These are phyloP conservation scores for Hymenoscyphus albidus DNA, from an alignment of 2,329 filamentous ascomycete genomes.

Conservation along the genomic window DNA sequence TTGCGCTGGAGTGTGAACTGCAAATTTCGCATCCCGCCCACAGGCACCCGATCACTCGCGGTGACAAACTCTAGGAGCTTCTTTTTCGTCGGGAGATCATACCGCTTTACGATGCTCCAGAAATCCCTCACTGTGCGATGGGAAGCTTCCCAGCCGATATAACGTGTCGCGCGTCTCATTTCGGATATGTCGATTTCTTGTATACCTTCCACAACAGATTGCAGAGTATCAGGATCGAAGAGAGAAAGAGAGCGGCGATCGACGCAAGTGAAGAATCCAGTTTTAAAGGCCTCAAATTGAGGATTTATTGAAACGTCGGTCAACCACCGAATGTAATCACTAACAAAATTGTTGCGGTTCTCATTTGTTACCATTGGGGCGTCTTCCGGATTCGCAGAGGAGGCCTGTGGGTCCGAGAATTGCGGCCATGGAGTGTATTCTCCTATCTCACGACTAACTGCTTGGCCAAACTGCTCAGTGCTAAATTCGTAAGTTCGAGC, in stretches of 20 bases:
- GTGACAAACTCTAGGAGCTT: slow-evolving; percentile 91
- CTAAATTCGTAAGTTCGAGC: slow-evolving; percentile 85
- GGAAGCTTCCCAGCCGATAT: slow-evolving; percentile 72
- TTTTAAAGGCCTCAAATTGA: slow-evolving; percentile 76
- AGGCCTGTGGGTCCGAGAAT: slow-evolving; percentile 38
- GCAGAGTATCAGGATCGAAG: slow-evolving; percentile 64
- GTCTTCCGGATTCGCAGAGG: slow-evolving; percentile 40
- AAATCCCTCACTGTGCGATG: slow-evolving; percentile 74
- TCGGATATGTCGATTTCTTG: slow-evolving; percentile 75
- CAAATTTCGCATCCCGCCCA: slow-evolving; percentile 77
- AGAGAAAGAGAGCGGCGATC: slow-evolving; percentile 66
- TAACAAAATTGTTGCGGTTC: slow-evolving; percentile 75
- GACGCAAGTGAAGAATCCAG: slow-evolving; percentile 75
- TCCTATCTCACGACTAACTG: slow-evolving; percentile 54
- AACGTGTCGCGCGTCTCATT: slow-evolving; percentile 67
- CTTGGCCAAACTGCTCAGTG: slow-evolving; percentile 52
- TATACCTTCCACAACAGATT: slow-evolving; percentile 76
- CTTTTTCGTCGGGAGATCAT: slow-evolving; percentile 64
- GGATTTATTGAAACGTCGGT: slow-evolving; percentile 71
- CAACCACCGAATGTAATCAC: slow-evolving; percentile 81
- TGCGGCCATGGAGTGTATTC: slow-evolving; percentile 48
- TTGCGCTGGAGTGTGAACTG: slow-evolving; percentile 82
- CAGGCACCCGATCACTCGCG: slow-evolving; percentile 83
- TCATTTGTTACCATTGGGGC: slow-evolving; percentile 73
- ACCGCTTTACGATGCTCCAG: slow-evolving; percentile 73